These are phyloP conservation scores for Thuidium tamariscinum DNA, from an alignment of 225 moss, liverwort and hornwort species.

Conservation along the genomic window DNA sequence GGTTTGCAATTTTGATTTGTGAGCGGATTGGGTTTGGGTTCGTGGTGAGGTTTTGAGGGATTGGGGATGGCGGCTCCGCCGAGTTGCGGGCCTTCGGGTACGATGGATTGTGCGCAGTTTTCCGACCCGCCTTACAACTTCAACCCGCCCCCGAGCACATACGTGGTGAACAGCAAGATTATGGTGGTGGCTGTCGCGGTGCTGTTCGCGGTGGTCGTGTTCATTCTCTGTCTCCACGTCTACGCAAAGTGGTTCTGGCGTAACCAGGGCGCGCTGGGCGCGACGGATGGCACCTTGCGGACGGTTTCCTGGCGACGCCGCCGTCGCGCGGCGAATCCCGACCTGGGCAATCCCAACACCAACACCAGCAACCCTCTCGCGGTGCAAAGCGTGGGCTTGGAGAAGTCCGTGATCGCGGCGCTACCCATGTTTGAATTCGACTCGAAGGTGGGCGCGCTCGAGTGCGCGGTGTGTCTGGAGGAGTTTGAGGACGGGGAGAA, in stretches of 20 bases:
- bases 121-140: neutral
- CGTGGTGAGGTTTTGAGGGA: neutral
- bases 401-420: constrained; percentile 38
- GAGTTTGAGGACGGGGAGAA: constrained; percentile 32
- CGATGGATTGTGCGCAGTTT: neutral
- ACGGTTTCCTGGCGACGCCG: constrained; percentile 24
- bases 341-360: neutral
- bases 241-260: constrained; percentile 80
- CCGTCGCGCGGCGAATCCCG: neutral
- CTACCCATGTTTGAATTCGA: constrained; percentile 58
- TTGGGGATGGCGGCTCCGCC: neutral
- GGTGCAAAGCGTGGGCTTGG: constrained; percentile 32
- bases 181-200: constrained; percentile 64
- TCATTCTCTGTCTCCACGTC: constrained; percentile 56
- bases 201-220: constrained; percentile 52
- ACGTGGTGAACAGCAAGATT: constrained; percentile 59
- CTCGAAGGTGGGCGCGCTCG: neutral
- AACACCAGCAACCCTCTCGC: neutral
- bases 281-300: neutral
- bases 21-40: neutral
- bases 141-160: neutral
- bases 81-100: neutral
- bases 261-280: neutral
- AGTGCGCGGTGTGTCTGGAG: constrained; percentile 54
- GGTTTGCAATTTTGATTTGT: neutral